Percentiles rank a stretch among this genome's conserved stretches.
phyloP scores from a whole-genome alignment of 2,329 filamentous ascomycete species.

The Myriosclerotinia curreyana region DNA sequence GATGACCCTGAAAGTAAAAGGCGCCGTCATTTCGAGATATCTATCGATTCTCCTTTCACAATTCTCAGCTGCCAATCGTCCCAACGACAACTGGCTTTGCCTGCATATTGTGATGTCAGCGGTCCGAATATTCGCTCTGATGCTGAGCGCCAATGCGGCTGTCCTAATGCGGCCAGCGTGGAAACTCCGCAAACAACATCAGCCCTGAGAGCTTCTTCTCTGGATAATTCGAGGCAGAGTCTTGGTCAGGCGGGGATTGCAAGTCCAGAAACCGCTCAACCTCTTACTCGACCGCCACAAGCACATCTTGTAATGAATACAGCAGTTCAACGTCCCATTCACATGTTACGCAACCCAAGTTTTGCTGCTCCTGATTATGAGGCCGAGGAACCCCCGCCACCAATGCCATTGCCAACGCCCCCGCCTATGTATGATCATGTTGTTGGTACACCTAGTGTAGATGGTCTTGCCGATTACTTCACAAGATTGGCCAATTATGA shows the following conservation, averaged over 20 bases:
- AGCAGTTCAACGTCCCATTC: constrained; percentile 51
- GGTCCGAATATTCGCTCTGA: constrained; percentile 41
- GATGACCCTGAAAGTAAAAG: constrained; percentile 56
- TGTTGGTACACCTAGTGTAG: constrained; percentile 51
- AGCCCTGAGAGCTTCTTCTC: constrained; percentile 46
- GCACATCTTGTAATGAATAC: constrained; percentile 45
- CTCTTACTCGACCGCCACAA: constrained; percentile 46
- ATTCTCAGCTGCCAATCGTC: constrained; percentile 71
- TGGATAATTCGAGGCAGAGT: constrained; percentile 41
- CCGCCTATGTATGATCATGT: constrained; percentile 67
- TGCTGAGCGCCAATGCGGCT: constrained; percentile 53
- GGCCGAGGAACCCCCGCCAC: constrained; percentile 65
- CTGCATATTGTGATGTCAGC: constrained; percentile 61
- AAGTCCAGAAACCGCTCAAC: constrained; percentile 25
- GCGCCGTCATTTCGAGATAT: constrained; percentile 72
- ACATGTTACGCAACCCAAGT: constrained; percentile 64
- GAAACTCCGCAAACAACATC: constrained; percentile 40
- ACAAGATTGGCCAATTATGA: constrained; percentile 45
- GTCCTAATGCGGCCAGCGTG: constrained; percentile 55
- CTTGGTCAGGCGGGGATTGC: constrained; percentile 5
- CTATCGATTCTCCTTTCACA: constrained; percentile 73
- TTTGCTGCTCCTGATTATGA: constrained; percentile 70
- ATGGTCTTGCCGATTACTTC: constrained; percentile 67
- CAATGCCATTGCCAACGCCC: constrained; percentile 66
- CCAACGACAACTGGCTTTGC: constrained; percentile 66